Conservation (phyloP, 768 basidiomycete genomes). For the Termitomyces sp. region DNA sequence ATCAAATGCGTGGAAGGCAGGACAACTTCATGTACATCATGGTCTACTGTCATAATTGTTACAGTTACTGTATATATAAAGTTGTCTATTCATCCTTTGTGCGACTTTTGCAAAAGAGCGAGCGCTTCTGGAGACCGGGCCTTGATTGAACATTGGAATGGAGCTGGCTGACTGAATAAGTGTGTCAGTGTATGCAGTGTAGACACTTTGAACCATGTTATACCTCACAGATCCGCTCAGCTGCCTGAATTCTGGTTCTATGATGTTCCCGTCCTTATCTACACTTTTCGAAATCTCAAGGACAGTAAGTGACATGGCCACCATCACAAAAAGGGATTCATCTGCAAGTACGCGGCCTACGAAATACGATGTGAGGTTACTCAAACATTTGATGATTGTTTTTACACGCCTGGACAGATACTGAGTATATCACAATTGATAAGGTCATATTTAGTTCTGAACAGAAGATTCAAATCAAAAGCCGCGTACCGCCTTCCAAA, state of each 20-base stretch:
- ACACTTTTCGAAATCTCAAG: constrained; percentile 2
- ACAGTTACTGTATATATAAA: too few species aligned
- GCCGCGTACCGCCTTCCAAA: constrained; percentile 37
- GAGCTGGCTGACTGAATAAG: background rate
- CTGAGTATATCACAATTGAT: background rate
- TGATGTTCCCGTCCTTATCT: background rate
- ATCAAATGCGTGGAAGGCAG: too few species aligned
- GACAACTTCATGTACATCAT: too few species aligned
- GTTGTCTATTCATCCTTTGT: background rate
- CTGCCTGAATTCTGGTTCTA: background rate
- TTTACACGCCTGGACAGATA: background rate
- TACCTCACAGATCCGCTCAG: constrained; percentile 5
- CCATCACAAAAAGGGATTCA: constrained; percentile 2
- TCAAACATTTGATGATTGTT: background rate
- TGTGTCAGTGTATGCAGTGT: background rate
- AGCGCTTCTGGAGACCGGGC: background rate
- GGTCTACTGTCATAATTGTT: too few species aligned
- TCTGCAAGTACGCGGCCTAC: constrained; percentile 3
- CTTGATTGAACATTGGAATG: constrained; percentile 5
- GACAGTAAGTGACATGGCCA: background rate
- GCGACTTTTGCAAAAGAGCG: background rate
- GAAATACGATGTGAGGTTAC: background rate
- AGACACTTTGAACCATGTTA: background rate
- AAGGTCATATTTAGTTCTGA: background rate
- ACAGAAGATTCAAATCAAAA: background rate